Evolutionary conservation across 2,329 filamentous ascomycete genomes (phyloP).

Genomic region (Aureobasidium leucospermi): DNA sequence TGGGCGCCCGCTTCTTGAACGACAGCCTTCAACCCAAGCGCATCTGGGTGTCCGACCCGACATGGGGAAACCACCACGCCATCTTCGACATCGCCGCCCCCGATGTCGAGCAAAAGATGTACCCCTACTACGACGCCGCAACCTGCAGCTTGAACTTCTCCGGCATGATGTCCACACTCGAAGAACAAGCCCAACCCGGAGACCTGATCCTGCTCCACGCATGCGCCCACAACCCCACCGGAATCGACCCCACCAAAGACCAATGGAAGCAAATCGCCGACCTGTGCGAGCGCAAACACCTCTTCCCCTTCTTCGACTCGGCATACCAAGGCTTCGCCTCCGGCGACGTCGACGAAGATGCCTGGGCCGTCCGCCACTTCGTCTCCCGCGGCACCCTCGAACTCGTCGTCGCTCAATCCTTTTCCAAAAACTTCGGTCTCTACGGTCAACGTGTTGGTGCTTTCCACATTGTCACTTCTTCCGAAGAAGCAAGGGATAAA

Average conservation of each 20-base stretch:
- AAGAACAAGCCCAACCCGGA: constrained; percentile 20
- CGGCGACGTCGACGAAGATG: constrained; percentile 29
- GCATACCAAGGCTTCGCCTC: constrained; percentile 36
- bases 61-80: constrained; percentile 28
- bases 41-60: constrained; percentile 29
- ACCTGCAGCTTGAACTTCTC: constrained; percentile 26
- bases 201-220: constrained; percentile 33
- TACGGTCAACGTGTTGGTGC: constrained; percentile 89
- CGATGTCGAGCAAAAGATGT: constrained; percentile 16
- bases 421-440: constrained; percentile 55
- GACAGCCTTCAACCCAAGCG: constrained; percentile 59
- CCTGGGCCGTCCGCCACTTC: constrained; percentile 30
- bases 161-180: constrained; percentile 23
- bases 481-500: constrained; percentile 56
- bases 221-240: constrained; percentile 34
- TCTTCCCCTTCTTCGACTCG: constrained; percentile 32
- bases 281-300: constrained; percentile 23
- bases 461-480: constrained; percentile 66
- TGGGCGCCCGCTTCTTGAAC: constrained; percentile 81
- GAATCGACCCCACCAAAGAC: constrained; percentile 28
- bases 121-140: constrained; percentile 25
- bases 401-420: constrained; percentile 38
- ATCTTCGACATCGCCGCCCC: constrained; percentile 25
- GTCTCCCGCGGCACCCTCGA: constrained; percentile 48
- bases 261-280: constrained; percentile 30